Base-by-base conservation (phyloP, 495 filamentous ascomycete genomes). In the Tricharina praecox region DNA sequence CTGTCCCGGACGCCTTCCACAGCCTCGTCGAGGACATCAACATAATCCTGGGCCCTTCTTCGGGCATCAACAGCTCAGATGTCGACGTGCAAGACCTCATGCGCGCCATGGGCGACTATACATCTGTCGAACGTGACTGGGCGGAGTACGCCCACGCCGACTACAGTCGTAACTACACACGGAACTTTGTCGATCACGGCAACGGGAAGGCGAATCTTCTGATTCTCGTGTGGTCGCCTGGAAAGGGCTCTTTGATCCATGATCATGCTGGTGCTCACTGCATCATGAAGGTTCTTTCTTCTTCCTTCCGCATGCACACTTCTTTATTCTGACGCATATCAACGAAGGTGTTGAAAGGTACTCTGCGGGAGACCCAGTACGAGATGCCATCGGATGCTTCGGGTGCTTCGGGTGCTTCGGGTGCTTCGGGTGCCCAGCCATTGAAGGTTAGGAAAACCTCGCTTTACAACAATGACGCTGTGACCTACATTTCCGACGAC, bases 161-260 rank as follows among this genome's bases (percentile, higher is more conserved):
- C 59, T 46, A 62, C 26, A 75, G 65, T 38, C 68, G 76, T 51
- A 68, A 69, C 1, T 95, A 93, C 62, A 94, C 87, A 0, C 64
- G 87, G 44, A 95, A 95, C 55, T 69, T 93, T 23, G 84, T 94
- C 16, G 83, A 93, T 54, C 76, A 82, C 57, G 83, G 86, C 2
- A 93, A 93, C 59, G 86, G 85, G 21, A 93, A 88, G 61, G 79
- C 81, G 61, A 94, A 94, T 60, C 60, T 95, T 51, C 71, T 94
- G 39, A 75, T 95, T 16, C 71, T 95, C 9, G 87, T 93, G n/a
- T 95, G 87, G 87, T 79, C 72, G 10, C 87, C 87, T 16, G 81
- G 83, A n/a, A 83, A 84, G 63, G 75, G 75, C 18, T 57, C 75
- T 76, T 42, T 56, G 0, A 81, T 94, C 50, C 87, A 95, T 63